Conservation (phyloP, 2,329 filamentous ascomycete species). For the Verticillium nonalfalfae region DNA sequence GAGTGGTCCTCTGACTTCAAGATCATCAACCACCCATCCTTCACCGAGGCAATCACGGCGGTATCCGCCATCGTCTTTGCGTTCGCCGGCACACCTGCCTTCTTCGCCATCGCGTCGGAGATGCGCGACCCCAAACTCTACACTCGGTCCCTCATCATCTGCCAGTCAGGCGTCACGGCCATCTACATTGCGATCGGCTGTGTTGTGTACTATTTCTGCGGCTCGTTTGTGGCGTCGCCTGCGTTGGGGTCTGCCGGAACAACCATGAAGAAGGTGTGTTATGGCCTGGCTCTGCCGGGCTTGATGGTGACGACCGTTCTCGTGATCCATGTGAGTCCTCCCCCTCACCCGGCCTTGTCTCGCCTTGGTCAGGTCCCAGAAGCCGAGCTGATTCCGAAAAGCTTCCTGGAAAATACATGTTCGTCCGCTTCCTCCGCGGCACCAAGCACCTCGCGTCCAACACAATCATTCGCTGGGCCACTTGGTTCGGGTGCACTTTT, state of each 20-base stretch:
- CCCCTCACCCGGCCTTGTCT: rapidly evolving
- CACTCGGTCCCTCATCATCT: constrained; percentile 19
- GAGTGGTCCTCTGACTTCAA: constrained; percentile 22
- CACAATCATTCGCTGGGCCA: constrained; percentile 20
- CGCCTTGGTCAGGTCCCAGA: not conserved
- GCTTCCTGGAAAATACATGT: constrained; percentile 19
- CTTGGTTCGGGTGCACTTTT: constrained; percentile 22
- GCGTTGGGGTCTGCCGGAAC: constrained; percentile 37
- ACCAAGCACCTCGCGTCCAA: constrained; percentile 22
- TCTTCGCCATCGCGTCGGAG: constrained; percentile 25
- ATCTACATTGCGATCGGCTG: constrained; percentile 25
- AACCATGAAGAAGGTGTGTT: constrained; percentile 34
- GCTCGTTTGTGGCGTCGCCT: constrained; percentile 37
- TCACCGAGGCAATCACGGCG: constrained; percentile 37
- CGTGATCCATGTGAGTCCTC: constrained; percentile 19
- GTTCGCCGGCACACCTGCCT: constrained; percentile 28
- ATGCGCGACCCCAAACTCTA: constrained; percentile 25
- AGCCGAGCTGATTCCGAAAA: not conserved
- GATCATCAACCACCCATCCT: constrained; percentile 53
- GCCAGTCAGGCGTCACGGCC: constrained; percentile 18
- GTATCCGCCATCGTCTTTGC: constrained; percentile 28
- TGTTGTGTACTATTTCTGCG: constrained; percentile 39
- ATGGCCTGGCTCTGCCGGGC: constrained; percentile 29
- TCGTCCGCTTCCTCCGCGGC: constrained; percentile 18
- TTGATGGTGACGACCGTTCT: constrained; percentile 19